Percentiles rank a stretch among this genome's conserved stretches.
Conservation (phyloP, 2,329 filamentous ascomycete species). For the Chaetomium sp. region DNA sequence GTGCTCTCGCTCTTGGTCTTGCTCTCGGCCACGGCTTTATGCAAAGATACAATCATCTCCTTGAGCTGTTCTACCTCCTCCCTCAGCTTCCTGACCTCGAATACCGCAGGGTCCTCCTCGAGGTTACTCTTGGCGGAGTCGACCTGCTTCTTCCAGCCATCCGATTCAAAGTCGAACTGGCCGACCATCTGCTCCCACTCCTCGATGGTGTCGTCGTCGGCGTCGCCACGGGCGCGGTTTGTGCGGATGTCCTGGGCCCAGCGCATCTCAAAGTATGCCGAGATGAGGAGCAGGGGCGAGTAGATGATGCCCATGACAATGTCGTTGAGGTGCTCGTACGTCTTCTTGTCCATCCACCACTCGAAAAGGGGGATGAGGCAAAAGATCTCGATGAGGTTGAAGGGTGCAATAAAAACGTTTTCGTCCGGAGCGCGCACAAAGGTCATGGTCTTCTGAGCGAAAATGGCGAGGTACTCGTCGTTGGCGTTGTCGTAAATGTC, state of each 20-base stretch:
- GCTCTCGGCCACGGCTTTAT: constrained; percentile 27
- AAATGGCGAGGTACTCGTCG: constrained; percentile 93
- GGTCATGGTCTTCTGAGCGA: constrained; percentile 92
- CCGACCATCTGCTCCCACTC: constrained; percentile 87
- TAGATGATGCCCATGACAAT: constrained; percentile 85
- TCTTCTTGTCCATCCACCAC: constrained; percentile 83
- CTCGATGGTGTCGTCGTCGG: constrained; percentile 84
- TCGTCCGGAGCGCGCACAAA: constrained; percentile 96
- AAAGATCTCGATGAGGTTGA: constrained; percentile 91
- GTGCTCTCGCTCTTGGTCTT: constrained; percentile 8
- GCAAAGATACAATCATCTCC: constrained; percentile 45
- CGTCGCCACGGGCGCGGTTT: constrained; percentile 79
- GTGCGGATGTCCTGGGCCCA: constrained; percentile 66
- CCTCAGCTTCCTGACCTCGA: constrained; percentile 65
- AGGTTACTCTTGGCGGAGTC: constrained; percentile 77
- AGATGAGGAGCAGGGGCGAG: constrained; percentile 76
- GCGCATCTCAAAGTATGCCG: constrained; percentile 70
- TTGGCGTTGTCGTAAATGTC: constrained; percentile 92
- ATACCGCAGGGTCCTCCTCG: constrained; percentile 72
- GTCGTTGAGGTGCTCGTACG: constrained; percentile 84
- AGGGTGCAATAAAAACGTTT: constrained; percentile 95
- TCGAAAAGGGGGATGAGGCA: constrained; percentile 78
- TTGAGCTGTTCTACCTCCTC: constrained; percentile 62
- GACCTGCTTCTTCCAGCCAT: constrained; percentile 84
- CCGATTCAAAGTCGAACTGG: constrained; percentile 76